Conservation (phyloP, 768 basidiomycete genomes). For the Baorangia bicolor region DNA sequence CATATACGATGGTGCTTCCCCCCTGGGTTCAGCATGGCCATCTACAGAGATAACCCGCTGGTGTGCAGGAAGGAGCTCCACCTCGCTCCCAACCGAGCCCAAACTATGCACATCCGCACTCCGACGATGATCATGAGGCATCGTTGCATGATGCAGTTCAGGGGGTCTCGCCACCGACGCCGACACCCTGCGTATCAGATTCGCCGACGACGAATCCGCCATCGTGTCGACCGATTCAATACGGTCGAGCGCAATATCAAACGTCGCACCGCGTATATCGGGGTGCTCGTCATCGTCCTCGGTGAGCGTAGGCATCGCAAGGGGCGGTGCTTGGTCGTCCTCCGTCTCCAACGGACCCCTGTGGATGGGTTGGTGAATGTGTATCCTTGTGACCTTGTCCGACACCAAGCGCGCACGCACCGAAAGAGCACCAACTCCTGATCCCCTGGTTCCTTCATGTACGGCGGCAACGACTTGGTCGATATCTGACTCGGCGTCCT, state of each 20-base stretch:
- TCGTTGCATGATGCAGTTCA: conserved; percentile 2
- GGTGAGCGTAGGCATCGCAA: conserved; percentile 15
- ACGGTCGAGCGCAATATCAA: conserved; percentile 20
- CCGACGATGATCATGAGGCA: conserved; percentile 2
- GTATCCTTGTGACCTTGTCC: too few relatives aligned
- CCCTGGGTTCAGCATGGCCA: conserved; percentile 42
- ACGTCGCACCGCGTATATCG: conserved; percentile 11
- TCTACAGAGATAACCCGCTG: conserved; percentile 9
- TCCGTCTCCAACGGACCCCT: conserved; percentile 30
- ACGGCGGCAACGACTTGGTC: conserved; percentile 71
- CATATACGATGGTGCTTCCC: conserved; percentile 67
- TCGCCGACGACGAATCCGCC: conserved; percentile 20
- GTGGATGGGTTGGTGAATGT: too few relatives aligned
- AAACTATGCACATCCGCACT: conserved; percentile 21
- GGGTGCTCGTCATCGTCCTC: conserved; percentile 27
- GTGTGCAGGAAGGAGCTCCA: conserved; percentile 21
- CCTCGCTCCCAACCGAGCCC: conserved; percentile 23
- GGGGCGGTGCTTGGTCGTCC: conserved; percentile 15
- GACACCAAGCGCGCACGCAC: too few relatives aligned
- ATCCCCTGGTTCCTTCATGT: conserved; percentile 84
- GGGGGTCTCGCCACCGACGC: conserved; percentile 13
- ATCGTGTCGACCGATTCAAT: conserved; percentile 27
- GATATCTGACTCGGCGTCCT: conserved; percentile 81
- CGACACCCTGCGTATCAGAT: conserved; percentile 18
- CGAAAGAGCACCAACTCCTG: conserved; percentile 70